Evolutionary conservation across 768 basidiomycete genomes (phyloP).

Genomic region (Cubamyces sp.): DNA sequence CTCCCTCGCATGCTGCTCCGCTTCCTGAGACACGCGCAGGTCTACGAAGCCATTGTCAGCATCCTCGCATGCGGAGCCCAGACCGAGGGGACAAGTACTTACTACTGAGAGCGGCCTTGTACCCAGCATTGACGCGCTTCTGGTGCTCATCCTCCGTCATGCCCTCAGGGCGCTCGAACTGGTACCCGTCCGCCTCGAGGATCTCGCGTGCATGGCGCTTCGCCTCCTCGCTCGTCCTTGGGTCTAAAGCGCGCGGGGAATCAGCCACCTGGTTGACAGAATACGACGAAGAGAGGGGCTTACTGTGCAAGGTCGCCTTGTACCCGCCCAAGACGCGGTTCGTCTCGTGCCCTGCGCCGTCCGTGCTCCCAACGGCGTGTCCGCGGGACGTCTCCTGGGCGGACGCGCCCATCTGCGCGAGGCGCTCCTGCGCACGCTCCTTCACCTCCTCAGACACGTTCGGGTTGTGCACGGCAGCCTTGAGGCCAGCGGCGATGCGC

Average conservation of each 20-base stretch:
- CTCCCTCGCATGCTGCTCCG: conserved; percentile 52
- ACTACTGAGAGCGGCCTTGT: conserved; percentile 60
- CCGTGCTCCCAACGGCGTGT: conserved; percentile 1
- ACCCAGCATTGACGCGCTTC: conserved; percentile 54
- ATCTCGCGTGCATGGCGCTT: conserved; percentile 60
- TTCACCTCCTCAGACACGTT: conserved; percentile 60
- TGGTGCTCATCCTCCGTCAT: conserved; percentile 44
- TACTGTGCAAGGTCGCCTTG: conserved; percentile 53
- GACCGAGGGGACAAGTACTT: conserved; percentile 23
- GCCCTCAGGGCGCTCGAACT: conserved; percentile 34
- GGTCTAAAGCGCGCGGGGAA: conserved; percentile 48
- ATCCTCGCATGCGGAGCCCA: neutral
- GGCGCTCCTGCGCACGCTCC: conserved; percentile 47
- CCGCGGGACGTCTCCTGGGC: conserved; percentile 12
- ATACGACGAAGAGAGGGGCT: too few relatives aligned
- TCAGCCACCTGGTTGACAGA: too few relatives aligned
- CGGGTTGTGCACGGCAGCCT: conserved; percentile 62
- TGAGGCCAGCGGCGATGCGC: conserved; percentile 59
- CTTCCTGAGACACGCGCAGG: conserved; percentile 49
- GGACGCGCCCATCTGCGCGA: conserved; percentile 44
- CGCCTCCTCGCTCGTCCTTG: conserved; percentile 49
- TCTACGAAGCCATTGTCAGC: conserved; percentile 35
- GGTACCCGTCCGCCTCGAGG: conserved; percentile 48
- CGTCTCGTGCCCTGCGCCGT: conserved; percentile 23
- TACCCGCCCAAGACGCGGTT: conserved; percentile 47